These are phyloP conservation scores for Graphiopsis chlorocephala DNA, from an alignment of 2,329 filamentous ascomycete species.

Conservation along the genomic window DNA sequence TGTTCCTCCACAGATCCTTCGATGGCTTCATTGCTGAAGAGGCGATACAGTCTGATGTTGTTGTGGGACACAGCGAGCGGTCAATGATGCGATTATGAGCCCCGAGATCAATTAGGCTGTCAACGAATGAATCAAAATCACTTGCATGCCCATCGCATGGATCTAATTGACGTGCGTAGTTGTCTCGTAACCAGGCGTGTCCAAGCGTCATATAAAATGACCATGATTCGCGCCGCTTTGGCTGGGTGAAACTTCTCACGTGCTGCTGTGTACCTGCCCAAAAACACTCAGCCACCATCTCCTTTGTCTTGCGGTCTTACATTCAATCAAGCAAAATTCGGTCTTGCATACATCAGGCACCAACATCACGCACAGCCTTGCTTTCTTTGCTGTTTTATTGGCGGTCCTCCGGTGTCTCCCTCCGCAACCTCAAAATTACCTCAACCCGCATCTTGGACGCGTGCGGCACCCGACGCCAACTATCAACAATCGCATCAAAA, in stretches of 20 bases:
- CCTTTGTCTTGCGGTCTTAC: slow-evolving; percentile 10
- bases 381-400: not conserved
- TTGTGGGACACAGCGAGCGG: not conserved
- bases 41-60: not conserved
- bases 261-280: slow-evolving; percentile 13
- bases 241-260: slow-evolving; percentile 10
- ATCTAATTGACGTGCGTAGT: not conserved
- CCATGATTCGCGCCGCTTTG: slow-evolving; percentile 2
- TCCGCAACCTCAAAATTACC: slow-evolving; percentile 1
- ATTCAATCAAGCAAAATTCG: not conserved
- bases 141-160: not conserved
- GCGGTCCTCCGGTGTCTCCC: not conserved
- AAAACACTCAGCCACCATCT: slow-evolving; percentile 7
- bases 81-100: not conserved
- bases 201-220: not conserved
- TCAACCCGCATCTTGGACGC: slow-evolving; percentile 4
- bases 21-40: not conserved
- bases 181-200: not conserved
- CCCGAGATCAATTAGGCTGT: not conserved
- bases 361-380: not conserved
- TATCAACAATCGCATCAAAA: not conserved
- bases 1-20: not conserved
- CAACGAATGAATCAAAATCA: not conserved
- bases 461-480: not conserved
- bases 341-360: slow-evolving; percentile 3